Percentiles rank a stretch among this genome's conserved stretches.
Conservation (phyloP, 768 basidiomycete genomes). For the Pleurotus salmoneostramineus region DNA sequence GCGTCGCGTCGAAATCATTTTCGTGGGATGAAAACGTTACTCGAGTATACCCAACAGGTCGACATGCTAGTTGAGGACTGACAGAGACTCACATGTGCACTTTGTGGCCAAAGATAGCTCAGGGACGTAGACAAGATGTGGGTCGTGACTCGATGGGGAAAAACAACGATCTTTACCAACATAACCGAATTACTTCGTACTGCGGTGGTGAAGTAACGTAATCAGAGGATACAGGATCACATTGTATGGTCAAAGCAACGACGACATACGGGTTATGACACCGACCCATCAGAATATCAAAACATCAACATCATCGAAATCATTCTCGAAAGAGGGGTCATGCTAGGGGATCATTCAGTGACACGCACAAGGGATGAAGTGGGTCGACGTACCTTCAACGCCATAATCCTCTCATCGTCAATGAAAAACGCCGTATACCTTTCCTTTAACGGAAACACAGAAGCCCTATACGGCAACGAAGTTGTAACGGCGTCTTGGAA, state of each 20-base stretch:
- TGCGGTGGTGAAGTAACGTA: too few relatives aligned
- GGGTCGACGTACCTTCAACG: not conserved
- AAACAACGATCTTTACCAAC: too few relatives aligned
- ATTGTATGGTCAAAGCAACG: too few relatives aligned
- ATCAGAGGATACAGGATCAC: too few relatives aligned
- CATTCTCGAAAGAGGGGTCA: not conserved
- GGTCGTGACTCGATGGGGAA: too few relatives aligned
- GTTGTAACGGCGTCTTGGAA: not conserved
- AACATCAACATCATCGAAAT: constrained; percentile 1
- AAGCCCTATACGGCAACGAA: not conserved
- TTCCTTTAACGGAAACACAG: not conserved
- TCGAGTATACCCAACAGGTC: too few relatives aligned
- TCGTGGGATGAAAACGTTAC: not conserved
- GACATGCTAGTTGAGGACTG: too few relatives aligned
- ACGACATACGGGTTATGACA: not conserved
- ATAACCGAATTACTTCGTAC: too few relatives aligned
- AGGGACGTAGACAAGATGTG: too few relatives aligned
- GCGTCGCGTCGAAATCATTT: not conserved
- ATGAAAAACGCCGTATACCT: constrained; percentile 1
- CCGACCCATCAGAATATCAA: not conserved
- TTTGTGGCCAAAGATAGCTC: too few relatives aligned
- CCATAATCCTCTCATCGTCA: constrained; percentile 4
- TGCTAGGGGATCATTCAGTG: not conserved
- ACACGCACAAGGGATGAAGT: not conserved
- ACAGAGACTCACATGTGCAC: too few relatives aligned